A percentile compares a stretch with the other conserved stretches of the same genome.
phyloP scores from a whole-genome alignment of 2,329 filamentous ascomycete genomes.

The Parascedosporium putredinis region DNA sequence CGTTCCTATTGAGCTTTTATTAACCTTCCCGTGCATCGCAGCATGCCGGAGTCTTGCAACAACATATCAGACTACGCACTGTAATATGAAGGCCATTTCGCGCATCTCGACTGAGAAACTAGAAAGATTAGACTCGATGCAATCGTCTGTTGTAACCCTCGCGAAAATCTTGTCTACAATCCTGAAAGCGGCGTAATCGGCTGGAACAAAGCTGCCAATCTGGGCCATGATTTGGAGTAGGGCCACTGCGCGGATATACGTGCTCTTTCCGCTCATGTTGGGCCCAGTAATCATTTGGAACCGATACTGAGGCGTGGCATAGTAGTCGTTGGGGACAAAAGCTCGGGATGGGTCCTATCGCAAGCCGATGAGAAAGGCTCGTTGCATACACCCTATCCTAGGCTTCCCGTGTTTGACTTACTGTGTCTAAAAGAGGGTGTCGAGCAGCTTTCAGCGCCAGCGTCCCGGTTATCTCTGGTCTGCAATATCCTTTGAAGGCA shows the following conservation, averaged over 20 bases:
- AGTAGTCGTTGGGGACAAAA: slow-evolving; percentile 85
- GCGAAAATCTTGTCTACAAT: slow-evolving; percentile 79
- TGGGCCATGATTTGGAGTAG: slow-evolving; percentile 89
- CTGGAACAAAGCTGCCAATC: slow-evolving; percentile 83
- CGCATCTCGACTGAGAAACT: slow-evolving; percentile 94
- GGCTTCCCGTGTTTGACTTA: slow-evolving; percentile 13
- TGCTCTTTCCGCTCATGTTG: slow-evolving; percentile 98
- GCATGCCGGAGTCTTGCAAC: background rate
- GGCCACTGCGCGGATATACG: slow-evolving; percentile 79
- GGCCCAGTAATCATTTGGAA: slow-evolving; percentile 93
- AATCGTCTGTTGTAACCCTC: slow-evolving; percentile 76
- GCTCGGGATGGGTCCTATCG: slow-evolving; percentile 32
- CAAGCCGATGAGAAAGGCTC: slow-evolving; percentile 1
- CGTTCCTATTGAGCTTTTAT: slow-evolving; percentile 57
- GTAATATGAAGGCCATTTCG: slow-evolving; percentile 86
- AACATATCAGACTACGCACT: slow-evolving; percentile 24
- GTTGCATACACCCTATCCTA: background rate
- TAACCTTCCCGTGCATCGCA: no score
- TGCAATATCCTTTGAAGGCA: slow-evolving; percentile 47
- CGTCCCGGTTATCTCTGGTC: slow-evolving; percentile 57
- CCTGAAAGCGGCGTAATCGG: slow-evolving; percentile 70
- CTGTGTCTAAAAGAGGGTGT: slow-evolving; percentile 70
- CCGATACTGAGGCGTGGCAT: slow-evolving; percentile 65
- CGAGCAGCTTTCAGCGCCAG: slow-evolving; percentile 64
- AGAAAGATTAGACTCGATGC: slow-evolving; percentile 80